These are phyloP conservation scores for Xanthoconium separans DNA, from an alignment of 1,284 basidiomycete genomes.

Conservation along the genomic window DNA sequence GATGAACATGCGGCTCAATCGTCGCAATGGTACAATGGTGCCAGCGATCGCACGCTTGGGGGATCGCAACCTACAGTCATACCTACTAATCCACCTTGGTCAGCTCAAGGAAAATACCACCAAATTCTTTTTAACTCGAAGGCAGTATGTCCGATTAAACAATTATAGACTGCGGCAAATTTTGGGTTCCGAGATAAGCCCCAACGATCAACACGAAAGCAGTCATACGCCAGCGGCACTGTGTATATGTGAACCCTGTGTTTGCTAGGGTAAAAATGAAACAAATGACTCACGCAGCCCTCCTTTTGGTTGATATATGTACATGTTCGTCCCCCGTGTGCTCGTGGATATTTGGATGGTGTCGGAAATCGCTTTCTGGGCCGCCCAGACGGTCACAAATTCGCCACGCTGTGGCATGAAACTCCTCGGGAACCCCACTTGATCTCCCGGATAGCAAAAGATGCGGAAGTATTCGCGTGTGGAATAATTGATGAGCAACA, in stretches of 20 bases:
- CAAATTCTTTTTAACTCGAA: background rate
- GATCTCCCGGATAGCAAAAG: conserved; percentile 28
- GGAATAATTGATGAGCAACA: conserved; percentile 33
- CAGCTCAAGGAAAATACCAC: background rate
- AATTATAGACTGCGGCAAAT: conserved; percentile 6
- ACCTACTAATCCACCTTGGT: background rate
- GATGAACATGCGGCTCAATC: background rate
- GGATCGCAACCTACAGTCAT: background rate
- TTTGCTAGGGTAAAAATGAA: background rate
- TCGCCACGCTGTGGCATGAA: conserved; percentile 26
- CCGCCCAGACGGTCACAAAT: conserved; percentile 36
- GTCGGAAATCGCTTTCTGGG: conserved; percentile 22
- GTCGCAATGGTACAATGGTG: background rate
- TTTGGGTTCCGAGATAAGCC: conserved; percentile 7
- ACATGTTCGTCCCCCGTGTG: conserved; percentile 6
- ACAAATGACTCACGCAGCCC: conserved; percentile 19
- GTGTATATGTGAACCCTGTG: conserved; percentile 3
- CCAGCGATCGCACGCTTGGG: background rate
- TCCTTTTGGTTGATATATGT: conserved; percentile 15
- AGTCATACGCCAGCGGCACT: conserved; percentile 22
- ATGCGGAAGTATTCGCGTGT: conserved; percentile 35
- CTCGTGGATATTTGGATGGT: background rate
- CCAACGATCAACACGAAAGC: conserved; percentile 4
- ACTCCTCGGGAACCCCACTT: conserved; percentile 31
- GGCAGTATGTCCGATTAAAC: conserved; percentile 11